phyloP scores from a whole-genome alignment of 371 early-diverging fungal genomes.

The Catenaria anguillulae region DNA sequence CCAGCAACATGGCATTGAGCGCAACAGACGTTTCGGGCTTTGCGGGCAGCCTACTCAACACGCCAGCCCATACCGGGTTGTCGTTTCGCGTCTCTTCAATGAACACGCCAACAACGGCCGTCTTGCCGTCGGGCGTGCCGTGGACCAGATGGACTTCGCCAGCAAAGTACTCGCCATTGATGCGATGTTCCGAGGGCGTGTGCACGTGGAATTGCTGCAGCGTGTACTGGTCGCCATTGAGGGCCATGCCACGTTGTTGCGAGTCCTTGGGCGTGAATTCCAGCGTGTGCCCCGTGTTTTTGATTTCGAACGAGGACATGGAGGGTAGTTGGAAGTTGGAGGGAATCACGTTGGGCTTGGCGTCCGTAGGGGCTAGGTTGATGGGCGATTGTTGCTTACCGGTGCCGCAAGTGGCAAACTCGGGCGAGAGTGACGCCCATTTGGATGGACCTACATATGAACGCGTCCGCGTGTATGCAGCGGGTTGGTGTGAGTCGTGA shows the following conservation, averaged over 20 bases:
- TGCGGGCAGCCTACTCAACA: background rate
- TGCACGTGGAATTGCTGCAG: slow-evolving; percentile 32
- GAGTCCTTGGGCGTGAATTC: slow-evolving; percentile 2
- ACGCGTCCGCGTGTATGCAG: too few species aligned
- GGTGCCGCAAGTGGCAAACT: slow-evolving; percentile 13
- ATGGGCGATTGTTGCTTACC: slow-evolving; percentile 25
- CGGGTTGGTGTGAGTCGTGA: too few species aligned
- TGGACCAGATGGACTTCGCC: slow-evolving; percentile 33
- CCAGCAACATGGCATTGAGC: background rate
- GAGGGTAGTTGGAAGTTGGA: background rate
- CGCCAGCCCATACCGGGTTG: background rate
- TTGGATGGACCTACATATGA: background rate
- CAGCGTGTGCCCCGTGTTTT: background rate
- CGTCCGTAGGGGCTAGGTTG: slow-evolving; percentile 13
- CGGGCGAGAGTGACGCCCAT: slow-evolving; percentile 6
- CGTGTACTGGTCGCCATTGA: slow-evolving; percentile 13
- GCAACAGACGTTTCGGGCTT: background rate
- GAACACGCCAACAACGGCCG: background rate
- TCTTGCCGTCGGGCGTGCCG: background rate
- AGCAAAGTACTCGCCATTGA: slow-evolving; percentile 15
- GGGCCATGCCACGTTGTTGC: slow-evolving; percentile 10
- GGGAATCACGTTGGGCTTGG: background rate
- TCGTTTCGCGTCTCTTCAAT: background rate
- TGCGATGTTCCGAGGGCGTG: slow-evolving; percentile 21
- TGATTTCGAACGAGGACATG: slow-evolving; percentile 7